Conservation (phyloP, 2,329 filamentous ascomycete species). For the Pseudogymnoascus sp. region DNA sequence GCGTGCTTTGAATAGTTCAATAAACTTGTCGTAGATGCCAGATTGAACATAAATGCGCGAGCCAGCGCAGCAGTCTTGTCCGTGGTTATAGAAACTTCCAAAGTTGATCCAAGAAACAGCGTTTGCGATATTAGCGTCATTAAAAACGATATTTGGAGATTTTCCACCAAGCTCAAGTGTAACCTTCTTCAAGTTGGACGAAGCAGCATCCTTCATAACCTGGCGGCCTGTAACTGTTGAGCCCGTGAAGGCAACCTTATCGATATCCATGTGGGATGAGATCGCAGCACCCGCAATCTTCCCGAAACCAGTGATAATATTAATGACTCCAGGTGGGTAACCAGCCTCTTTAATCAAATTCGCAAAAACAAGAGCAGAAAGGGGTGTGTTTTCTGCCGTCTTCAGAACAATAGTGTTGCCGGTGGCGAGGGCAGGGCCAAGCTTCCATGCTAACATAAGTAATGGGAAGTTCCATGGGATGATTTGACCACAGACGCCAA, state of each 20-base stretch:
- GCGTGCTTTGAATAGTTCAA: constrained; percentile 57
- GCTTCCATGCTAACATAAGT: constrained; percentile 61
- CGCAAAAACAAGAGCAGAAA: constrained; percentile 46
- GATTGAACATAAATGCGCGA: constrained; percentile 65
- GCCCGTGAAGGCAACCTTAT: constrained; percentile 61
- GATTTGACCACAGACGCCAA: constrained; percentile 64
- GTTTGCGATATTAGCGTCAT: constrained; percentile 53
- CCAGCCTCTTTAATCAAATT: constrained; percentile 54
- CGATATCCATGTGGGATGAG: constrained; percentile 54
- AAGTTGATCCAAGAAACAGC: constrained; percentile 56
- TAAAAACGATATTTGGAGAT: constrained; percentile 55
- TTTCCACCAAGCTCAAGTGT: constrained; percentile 57
- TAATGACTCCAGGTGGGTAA: constrained; percentile 58
- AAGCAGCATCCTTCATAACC: constrained; percentile 57
- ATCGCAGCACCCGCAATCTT: constrained; percentile 59
- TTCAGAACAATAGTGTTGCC: constrained; percentile 55
- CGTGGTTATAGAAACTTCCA: constrained; percentile 37
- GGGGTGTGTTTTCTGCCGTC: constrained; percentile 55
- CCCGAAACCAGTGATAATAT: constrained; percentile 59
- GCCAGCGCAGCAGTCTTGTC: constrained; percentile 47
- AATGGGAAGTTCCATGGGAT: constrained; percentile 68
- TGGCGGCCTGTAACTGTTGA: constrained; percentile 53
- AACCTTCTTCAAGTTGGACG: constrained; percentile 58
- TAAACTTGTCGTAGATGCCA: constrained; percentile 62
- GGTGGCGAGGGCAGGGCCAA: constrained; percentile 50